These are phyloP conservation scores for Pseudogymnoascus sp. DNA, from an alignment of 2,329 filamentous ascomycete species.

Conservation along the genomic window DNA sequence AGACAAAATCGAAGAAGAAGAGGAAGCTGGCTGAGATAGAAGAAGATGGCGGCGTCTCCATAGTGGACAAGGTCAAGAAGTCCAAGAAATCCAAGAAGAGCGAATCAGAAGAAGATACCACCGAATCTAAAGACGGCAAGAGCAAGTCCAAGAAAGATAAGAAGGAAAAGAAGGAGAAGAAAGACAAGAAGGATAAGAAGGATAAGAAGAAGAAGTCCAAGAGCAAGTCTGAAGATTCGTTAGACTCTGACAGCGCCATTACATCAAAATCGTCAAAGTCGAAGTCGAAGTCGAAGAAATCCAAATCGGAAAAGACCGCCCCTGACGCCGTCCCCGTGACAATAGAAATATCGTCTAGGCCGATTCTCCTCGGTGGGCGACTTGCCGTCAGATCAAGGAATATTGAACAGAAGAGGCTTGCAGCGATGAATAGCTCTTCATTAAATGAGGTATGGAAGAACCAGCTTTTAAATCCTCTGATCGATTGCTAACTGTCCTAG, in stretches of 20 bases:
- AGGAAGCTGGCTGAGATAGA: constrained; percentile 39
- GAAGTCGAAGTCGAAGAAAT: constrained; percentile 21
- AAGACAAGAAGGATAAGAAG: constrained; percentile 25
- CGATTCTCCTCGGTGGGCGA: constrained; percentile 46
- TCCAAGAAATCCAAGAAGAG: constrained; percentile 28
- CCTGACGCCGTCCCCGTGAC: constrained; percentile 29
- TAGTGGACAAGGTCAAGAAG: constrained; percentile 25
- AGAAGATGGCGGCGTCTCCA: constrained; percentile 19
- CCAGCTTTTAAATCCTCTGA: constrained; percentile 9
- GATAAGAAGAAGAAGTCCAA: constrained; percentile 35
- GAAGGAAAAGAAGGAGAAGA: constrained; percentile 21
- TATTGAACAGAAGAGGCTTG: constrained; percentile 81
- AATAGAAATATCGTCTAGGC: constrained; percentile 38
- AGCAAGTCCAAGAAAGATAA: constrained; percentile 31
- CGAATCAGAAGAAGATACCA: constrained; percentile 15
- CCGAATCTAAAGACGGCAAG: constrained; percentile 34
- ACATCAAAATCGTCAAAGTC: constrained; percentile 11
- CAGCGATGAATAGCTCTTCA: constrained; percentile 71
- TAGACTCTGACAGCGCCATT: constrained; percentile 19
- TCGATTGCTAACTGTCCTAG: constrained; percentile 32
- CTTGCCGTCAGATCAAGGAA: constrained; percentile 72
- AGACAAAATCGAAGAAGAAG: constrained; percentile 32
- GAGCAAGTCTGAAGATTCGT: constrained; percentile 24
- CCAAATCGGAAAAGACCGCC: constrained; percentile 11
- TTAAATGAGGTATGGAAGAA: constrained; percentile 65